phyloP scores from a whole-genome alignment of 352 stramenopile species.

The Pythium aristosporum region DNA sequence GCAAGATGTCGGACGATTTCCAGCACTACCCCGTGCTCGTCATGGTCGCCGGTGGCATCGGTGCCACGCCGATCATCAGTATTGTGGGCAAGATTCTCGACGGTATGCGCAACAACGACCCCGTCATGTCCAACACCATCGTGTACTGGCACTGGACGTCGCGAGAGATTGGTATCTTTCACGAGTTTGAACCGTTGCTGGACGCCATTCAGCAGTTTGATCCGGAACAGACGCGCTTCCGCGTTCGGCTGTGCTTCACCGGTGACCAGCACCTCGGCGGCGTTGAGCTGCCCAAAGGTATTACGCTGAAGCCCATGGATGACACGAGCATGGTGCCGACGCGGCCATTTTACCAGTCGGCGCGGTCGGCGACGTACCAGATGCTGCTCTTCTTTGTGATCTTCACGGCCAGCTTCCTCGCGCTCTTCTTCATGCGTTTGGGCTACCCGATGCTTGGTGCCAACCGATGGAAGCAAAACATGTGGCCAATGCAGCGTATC shows the following conservation, averaged over 20 bases:
- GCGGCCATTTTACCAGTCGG: conserved; percentile 74
- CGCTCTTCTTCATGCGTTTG: conserved; percentile 68
- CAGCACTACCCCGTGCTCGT: conserved; percentile 80
- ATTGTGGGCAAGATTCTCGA: conserved; percentile 86
- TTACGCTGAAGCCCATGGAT: conserved; percentile 79
- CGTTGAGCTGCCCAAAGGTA: conserved; percentile 71
- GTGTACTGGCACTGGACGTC: conserved; percentile 88
- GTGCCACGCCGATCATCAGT: conserved; percentile 86
- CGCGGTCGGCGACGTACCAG: conserved; percentile 61
- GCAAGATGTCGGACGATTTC: conserved; percentile 82
- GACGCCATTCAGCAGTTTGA: conserved; percentile 78
- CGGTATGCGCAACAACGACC: conserved; percentile 76
- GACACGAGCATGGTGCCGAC: conserved; percentile 79
- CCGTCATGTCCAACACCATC: conserved; percentile 61
- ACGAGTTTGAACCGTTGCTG: conserved; percentile 82
- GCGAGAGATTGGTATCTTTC: conserved; percentile 79
- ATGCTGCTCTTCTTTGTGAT: conserved; percentile 81
- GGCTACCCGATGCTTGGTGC: conserved; percentile 70
- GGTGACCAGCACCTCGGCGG: conserved; percentile 76
- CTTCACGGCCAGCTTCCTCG: conserved; percentile 71
- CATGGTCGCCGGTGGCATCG: conserved; percentile 84
- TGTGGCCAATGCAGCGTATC: conserved; percentile 83
- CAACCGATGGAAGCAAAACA: conserved; percentile 61
- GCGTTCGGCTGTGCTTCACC: conserved; percentile 75
- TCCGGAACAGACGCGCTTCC: conserved; percentile 62